Conservation (phyloP, 1,284 basidiomycete genomes). For the Serendipita sp. region DNA sequence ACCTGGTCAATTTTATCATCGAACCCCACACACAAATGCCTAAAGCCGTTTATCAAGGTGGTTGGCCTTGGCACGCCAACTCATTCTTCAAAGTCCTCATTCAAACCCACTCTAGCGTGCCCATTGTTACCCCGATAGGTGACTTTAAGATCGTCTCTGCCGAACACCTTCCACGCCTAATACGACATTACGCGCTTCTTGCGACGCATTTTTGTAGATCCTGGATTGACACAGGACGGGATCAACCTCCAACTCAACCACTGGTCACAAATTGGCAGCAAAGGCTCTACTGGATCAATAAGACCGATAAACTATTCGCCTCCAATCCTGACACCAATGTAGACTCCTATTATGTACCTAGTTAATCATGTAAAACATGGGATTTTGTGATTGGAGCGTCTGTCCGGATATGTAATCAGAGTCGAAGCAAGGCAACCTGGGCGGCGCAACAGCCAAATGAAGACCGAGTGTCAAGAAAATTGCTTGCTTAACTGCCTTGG, state of each 20-base stretch:
- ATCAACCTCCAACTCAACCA: slow-evolving; percentile 20
- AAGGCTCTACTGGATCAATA: not conserved
- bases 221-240: slow-evolving; percentile 58
- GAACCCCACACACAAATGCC: slow-evolving; percentile 81
- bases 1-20: slow-evolving; percentile 95
- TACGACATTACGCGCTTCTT: slow-evolving; percentile 73
- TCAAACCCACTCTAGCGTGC: slow-evolving; percentile 75
- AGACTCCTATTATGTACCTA: too few species aligned
- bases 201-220: slow-evolving; percentile 80
- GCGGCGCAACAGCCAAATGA: not conserved
- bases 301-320: not conserved
- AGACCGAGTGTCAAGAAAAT: not conserved
- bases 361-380: not conserved
- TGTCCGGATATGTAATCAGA: not conserved
- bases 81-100: slow-evolving; percentile 88
- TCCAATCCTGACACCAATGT: not conserved
- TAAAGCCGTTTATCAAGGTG: slow-evolving; percentile 65
- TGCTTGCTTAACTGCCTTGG: not conserved
- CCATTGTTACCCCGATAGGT: slow-evolving; percentile 83
- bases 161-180: slow-evolving; percentile 63
- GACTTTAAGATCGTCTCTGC: slow-evolving; percentile 87
- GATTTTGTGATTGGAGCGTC: not conserved
- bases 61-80: slow-evolving; percentile 49
- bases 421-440: not conserved
- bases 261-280: not conserved